These are phyloP conservation scores for Talaromyces sp. DNA, from an alignment of 2,329 filamentous ascomycete genomes.

Conservation along the genomic window DNA sequence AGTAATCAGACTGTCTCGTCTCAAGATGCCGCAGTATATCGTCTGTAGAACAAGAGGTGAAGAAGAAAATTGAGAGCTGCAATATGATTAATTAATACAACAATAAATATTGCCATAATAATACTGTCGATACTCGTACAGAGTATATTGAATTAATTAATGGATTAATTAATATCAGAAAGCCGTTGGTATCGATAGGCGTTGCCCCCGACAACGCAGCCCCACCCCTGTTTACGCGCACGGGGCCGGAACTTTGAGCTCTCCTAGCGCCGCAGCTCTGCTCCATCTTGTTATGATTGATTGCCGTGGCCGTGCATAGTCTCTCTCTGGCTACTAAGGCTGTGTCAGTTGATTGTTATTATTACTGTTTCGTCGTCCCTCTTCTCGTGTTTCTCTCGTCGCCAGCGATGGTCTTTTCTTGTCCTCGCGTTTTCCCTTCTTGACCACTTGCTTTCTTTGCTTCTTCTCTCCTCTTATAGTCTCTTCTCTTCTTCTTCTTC, in stretches of 20 bases:
- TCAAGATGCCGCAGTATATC: too few relatives aligned
- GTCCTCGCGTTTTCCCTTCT: background rate
- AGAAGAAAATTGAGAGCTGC: too few relatives aligned
- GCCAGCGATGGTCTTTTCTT: background rate
- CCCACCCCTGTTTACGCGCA: constrained; percentile 10
- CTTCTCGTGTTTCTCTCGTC: background rate
- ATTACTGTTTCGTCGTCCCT: background rate
- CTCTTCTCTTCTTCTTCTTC: background rate
- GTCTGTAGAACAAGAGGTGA: background rate
- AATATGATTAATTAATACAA: too few relatives aligned
- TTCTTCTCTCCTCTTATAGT: background rate
- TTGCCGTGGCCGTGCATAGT: background rate
- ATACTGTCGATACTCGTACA: too few relatives aligned
- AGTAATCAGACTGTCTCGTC: too few relatives aligned
- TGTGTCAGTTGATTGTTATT: background rate
- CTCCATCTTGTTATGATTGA: background rate
- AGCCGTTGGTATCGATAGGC: background rate
- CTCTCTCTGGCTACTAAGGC: background rate
- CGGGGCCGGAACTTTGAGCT: constrained; percentile 9
- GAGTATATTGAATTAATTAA: too few relatives aligned
- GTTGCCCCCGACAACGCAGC: constrained; percentile 10
- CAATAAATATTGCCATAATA: too few relatives aligned
- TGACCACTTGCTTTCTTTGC: background rate
- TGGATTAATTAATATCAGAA: background rate
- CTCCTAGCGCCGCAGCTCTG: background rate